Conservation (phyloP, 2,329 filamentous ascomycete species). For the Calonectria crousiana region DNA sequence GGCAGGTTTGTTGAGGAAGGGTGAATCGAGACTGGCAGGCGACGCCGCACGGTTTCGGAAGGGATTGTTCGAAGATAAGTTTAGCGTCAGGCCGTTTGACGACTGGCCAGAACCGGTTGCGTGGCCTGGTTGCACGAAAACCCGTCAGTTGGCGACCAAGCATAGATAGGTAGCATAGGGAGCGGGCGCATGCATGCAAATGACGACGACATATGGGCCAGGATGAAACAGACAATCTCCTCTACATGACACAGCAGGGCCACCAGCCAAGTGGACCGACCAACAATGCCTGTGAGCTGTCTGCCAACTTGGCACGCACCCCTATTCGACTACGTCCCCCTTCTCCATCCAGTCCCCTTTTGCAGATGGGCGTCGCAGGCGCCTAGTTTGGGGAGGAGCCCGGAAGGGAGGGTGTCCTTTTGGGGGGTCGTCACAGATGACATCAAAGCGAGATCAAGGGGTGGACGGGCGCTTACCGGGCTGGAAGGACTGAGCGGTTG, state of each 20-base stretch:
- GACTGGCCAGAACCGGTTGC: conserved; percentile 39
- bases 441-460: conserved; percentile 47
- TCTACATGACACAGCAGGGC: conserved; percentile 48
- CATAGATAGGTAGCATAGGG: conserved; percentile 31
- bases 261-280: conserved; percentile 44
- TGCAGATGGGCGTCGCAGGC: conserved; percentile 37
- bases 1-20: conserved; percentile 54
- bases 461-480: conserved; percentile 43
- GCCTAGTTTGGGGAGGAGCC: conserved; percentile 36
- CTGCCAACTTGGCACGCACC: conserved; percentile 42
- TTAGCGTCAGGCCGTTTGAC: conserved; percentile 66
- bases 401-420: conserved; percentile 32
- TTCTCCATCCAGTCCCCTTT: conserved; percentile 37
- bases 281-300: conserved; percentile 37
- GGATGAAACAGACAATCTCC: conserved; percentile 49
- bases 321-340: conserved; percentile 31
- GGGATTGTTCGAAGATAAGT: conserved; percentile 85
- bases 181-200: conserved; percentile 45
- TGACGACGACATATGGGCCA: conserved; percentile 45
- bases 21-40: conserved; percentile 57
- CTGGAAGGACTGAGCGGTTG: conserved; percentile 42
- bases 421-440: conserved; percentile 43
- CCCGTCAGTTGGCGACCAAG: conserved; percentile 41
- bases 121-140: conserved; percentile 42
- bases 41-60: conserved; percentile 80